Percentiles rank a stretch among this genome's conserved stretches.
These are phyloP conservation scores for Epichloe bromicola DNA, from an alignment of 2,329 filamentous ascomycete genomes.

Conservation along the genomic window DNA sequence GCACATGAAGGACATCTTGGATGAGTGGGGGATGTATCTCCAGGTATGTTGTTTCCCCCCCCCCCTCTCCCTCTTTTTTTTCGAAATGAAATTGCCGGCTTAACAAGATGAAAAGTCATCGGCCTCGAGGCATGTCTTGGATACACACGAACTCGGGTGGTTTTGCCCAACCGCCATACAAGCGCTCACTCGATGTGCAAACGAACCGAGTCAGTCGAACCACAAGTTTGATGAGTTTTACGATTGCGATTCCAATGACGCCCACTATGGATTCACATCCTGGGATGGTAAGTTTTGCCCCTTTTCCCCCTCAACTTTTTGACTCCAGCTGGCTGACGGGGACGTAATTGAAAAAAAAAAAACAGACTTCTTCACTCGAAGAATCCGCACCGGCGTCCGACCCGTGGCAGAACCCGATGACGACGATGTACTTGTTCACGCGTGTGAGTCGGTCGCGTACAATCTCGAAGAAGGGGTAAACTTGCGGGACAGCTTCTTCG, in stretches of 20 bases:
- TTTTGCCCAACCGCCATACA: constrained; percentile 35
- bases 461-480: constrained; percentile 36
- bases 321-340: no score
- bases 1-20: constrained; percentile 38
- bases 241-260: constrained; percentile 40
- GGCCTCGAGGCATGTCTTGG: constrained; percentile 37
- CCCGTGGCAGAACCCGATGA: constrained; percentile 46
- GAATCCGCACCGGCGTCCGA: constrained; percentile 37
- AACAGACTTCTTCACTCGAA: constrained; percentile 49
- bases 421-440: constrained; percentile 40
- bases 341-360: neutral
- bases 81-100: no score
- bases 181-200: constrained; percentile 38
- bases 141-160: constrained; percentile 35
- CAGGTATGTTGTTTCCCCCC: constrained; percentile 17
- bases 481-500: constrained; percentile 20
- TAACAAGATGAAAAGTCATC: constrained; percentile 23
- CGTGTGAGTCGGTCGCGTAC: constrained; percentile 51
- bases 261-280: constrained; percentile 48
- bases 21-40: constrained; percentile 43
- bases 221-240: constrained; percentile 48
- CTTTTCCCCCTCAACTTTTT: neutral
- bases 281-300: constrained; percentile 42
- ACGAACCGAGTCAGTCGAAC: constrained; percentile 25
- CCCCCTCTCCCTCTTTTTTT: no score